Base-by-base conservation (phyloP, 2,329 filamentous ascomycete genomes). In the Dichotomopilus funicola region DNA sequence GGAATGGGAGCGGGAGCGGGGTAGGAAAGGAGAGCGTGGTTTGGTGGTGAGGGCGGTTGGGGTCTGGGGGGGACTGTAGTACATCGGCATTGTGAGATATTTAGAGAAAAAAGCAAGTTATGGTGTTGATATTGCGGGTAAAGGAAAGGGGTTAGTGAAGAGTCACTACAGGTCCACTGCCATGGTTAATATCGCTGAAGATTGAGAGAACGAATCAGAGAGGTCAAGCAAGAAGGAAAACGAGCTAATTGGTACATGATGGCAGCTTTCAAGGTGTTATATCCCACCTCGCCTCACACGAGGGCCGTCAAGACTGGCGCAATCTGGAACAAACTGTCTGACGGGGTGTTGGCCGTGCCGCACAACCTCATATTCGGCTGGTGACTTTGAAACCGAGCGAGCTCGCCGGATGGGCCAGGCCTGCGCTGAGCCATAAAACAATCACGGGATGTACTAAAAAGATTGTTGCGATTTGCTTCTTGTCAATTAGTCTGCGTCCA, bases 1-100 rank as follows among this genome's bases (percentile, higher is more conserved):
- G 31, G 61, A 62, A 7, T 58, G 55, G 10, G 65, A 61, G 37
- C 59, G 61, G 6, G 64, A 64, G 4, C 57, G 63, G 62, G 37
- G 58, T 55, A 38, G 37, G 54, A 63, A 35, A 7, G 57, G 42
- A 7, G 57, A 54, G 46, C 35, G 42, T 10, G 34, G 5, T 8
- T 35, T 1, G 5, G 51, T 13, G 47, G 41, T 36, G 10, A 27
- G 6, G 41, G 59, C 59, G 2, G 62, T 55, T 13, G 50, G 58
- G 6, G 19, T 27, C 19, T 27, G 19, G 19, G 58, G 61, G 37
- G 59, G 62, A 27, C 56, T 61, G 57, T 58, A 53, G 50, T 62
- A 61, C 34, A 55, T 60, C 33, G 62, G 57, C 62, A 63, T 63
- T 34, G 42, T 58, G 54, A 12, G 19, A 12, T 8, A 27, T 13